Conservation (phyloP, 257 asterid genomes). For the Pogostemon cablin region DNA sequence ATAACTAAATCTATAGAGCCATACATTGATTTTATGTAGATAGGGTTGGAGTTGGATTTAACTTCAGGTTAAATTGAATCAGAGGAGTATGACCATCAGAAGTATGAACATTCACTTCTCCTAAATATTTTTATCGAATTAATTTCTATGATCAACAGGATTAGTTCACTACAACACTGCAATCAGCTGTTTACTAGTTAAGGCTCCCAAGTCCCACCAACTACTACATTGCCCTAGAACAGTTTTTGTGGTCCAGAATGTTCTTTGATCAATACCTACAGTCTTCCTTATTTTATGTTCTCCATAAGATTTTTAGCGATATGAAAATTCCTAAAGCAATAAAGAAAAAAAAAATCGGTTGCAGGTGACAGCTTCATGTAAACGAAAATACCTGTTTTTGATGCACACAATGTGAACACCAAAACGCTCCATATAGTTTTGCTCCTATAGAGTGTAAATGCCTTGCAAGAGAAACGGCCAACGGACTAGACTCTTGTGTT, state of each 20-base stretch:
- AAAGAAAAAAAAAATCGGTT: background rate
- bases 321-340: background rate
- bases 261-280: background rate
- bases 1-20: background rate
- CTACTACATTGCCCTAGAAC: slow-evolving; percentile 10
- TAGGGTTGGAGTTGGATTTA: no score
- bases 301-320: slow-evolving; percentile 1
- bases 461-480: slow-evolving; percentile 81
- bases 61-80: no score
- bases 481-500: slow-evolving; percentile 69
- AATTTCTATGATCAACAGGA: no score
- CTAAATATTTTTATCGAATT: no score
- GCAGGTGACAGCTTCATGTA: slow-evolving; percentile 16
- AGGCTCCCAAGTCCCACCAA: background rate
- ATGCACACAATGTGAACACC: slow-evolving; percentile 90
- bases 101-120: no score
- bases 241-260: slow-evolving; percentile 1
- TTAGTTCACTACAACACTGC: background rate
- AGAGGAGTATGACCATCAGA: no score
- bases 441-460: slow-evolving; percentile 83
- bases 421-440: slow-evolving; percentile 87
- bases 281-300: slow-evolving; percentile 1
- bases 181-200: background rate
- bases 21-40: no score
- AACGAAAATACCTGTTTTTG: slow-evolving; percentile 74